These are phyloP conservation scores for Trichosporon sp. DNA, from an alignment of 1,284 basidiomycete species.

Conservation along the genomic window DNA sequence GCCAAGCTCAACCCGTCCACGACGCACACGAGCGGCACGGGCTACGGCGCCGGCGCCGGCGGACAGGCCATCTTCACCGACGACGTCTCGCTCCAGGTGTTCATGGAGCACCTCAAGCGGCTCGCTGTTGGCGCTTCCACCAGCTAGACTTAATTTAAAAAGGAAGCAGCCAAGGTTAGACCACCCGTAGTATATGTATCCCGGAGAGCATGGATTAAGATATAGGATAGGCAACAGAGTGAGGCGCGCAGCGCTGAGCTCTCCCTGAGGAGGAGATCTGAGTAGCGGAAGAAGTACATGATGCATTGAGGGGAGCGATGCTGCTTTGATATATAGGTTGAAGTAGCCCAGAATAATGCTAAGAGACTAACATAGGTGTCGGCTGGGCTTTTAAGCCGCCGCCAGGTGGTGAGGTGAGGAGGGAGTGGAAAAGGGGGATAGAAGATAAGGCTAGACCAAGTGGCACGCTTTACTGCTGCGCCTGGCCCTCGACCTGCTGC, in stretches of 20 bases:
- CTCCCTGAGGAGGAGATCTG: too few relatives aligned
- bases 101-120: constrained; percentile 93
- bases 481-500: constrained; percentile 27
- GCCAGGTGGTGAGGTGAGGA: neutral
- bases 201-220: constrained; percentile 18
- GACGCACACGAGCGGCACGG: constrained; percentile 85
- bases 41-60: constrained; percentile 71
- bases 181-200: constrained; percentile 19
- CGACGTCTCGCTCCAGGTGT: constrained; percentile 94
- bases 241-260: too few relatives aligned
- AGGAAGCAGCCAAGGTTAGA: constrained; percentile 13
- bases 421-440: neutral
- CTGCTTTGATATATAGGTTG: constrained; percentile 9
- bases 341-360: neutral
- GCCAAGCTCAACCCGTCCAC: constrained; percentile 97
- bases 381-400: too few relatives aligned
- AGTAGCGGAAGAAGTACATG: constrained; percentile 10
- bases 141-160: constrained; percentile 38
- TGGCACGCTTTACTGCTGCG: neutral
- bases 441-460: too few relatives aligned
- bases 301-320: constrained; percentile 14
- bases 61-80: constrained; percentile 98
- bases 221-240: neutral
- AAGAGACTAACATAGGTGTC: neutral
- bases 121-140: constrained; percentile 60